Evolutionary conservation across 2,329 filamentous ascomycete species (phyloP).

Genomic region (Pseudogymnoascus sp.): DNA sequence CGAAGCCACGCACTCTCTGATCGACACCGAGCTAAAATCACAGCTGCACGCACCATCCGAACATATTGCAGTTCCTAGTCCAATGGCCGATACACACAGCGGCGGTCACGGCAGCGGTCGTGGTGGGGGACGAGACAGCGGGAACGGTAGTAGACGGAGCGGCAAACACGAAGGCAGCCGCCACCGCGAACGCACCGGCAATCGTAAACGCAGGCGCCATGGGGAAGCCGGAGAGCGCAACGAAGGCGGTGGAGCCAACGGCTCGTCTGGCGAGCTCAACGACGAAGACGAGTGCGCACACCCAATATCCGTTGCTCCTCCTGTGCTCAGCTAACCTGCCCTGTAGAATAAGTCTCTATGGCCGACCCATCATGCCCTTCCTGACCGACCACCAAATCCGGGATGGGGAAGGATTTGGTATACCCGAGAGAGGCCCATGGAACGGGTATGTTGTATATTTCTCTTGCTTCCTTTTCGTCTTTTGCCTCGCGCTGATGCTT

Average conservation of each 20-base stretch:
- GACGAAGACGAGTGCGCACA: not conserved
- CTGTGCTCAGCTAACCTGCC: not conserved
- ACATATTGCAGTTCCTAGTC: not conserved
- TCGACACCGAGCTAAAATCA: not conserved
- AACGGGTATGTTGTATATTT: not conserved
- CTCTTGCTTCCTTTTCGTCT: not conserved
- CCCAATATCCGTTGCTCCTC: not conserved
- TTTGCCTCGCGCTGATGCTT: not conserved
- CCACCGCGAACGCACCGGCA: not conserved
- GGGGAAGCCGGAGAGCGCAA: not conserved
- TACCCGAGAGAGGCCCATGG: not conserved
- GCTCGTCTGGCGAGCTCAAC: not conserved
- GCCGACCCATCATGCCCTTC: not conserved
- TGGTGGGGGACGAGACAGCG: not conserved
- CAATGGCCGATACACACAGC: not conserved
- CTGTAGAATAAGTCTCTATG: not conserved
- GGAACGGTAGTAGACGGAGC: not conserved
- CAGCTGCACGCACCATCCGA: not conserved
- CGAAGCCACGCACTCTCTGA: not conserved
- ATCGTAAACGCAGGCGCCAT: not conserved
- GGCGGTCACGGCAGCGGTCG: not conserved
- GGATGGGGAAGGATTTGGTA: not conserved
- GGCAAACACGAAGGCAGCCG: not conserved
- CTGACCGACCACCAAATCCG: not conserved
- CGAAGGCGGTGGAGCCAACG: not conserved